phyloP scores from a whole-genome alignment of 202 grass and related monocot genomes.

The Setaria italica region DNA sequence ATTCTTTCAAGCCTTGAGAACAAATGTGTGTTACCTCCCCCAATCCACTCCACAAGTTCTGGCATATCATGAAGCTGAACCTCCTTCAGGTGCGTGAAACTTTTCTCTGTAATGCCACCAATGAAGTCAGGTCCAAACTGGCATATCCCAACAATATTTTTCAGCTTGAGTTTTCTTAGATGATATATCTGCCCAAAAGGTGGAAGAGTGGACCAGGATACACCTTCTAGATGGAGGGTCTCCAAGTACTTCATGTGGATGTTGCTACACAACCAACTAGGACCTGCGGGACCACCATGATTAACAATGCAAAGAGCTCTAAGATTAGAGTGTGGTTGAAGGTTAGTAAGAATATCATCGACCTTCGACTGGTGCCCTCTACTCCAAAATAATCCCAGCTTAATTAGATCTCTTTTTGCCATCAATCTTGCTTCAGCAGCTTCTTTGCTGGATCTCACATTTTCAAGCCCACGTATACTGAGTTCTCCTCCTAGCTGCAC shows the following conservation, averaged over 20 bases:
- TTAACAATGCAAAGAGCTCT: neutral
- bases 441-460: slow-evolving; percentile 8
- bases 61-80: neutral
- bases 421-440: slow-evolving; percentile 3
- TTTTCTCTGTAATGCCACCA: neutral
- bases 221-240: neutral
- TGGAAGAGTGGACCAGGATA: slow-evolving; percentile 31
- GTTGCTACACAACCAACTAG: slow-evolving; percentile 3
- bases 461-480: neutral
- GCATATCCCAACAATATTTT: neutral
- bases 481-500: slow-evolving; percentile 1
- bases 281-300: neutral
- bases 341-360: neutral
- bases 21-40: neutral
- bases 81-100: neutral
- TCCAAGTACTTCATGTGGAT: neutral
- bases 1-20: neutral
- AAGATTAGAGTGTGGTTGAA: slow-evolving; percentile 24
- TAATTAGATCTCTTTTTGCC: neutral
- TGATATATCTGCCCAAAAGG: neutral
- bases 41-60: slow-evolving; percentile 24
- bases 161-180: neutral
- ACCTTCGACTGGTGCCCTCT: rapidly evolving
- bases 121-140: neutral
- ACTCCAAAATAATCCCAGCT: neutral